A percentile compares a stretch with the other conserved stretches of the same genome.
Conservation (phyloP, 129 eudicot genomes). For the Tanacetum coccineum region DNA sequence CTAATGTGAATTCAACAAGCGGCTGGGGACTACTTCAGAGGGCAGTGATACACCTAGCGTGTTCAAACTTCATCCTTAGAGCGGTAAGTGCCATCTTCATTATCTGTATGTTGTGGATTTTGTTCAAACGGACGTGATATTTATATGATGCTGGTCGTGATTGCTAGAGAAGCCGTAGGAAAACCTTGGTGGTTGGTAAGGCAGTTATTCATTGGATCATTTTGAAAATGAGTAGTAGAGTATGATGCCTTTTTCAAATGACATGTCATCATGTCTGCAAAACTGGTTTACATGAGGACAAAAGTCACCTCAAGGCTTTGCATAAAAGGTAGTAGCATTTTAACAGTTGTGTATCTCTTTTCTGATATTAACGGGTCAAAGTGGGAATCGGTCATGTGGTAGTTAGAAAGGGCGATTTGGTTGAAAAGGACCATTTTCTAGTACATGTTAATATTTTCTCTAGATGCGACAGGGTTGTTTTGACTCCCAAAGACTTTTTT, state of each 20-base stretch:
- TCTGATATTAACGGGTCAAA: background rate
- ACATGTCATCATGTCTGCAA: conserved; percentile 54
- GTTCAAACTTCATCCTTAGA: conserved; percentile 96
- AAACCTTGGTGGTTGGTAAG: conserved; percentile 91
- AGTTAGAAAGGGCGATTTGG: background rate
- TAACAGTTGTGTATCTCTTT: too few relatives aligned
- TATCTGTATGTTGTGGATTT: conserved; percentile 2
- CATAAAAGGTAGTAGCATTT: too few relatives aligned
- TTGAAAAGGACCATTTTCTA: too few relatives aligned
- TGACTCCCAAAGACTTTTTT: too few relatives aligned
- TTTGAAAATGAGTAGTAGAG: conserved; percentile 96
- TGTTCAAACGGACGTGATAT: background rate
- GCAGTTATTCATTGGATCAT: conserved; percentile 88
- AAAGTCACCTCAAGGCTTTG: too few relatives aligned
- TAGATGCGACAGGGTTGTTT: too few relatives aligned
- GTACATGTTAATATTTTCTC: too few relatives aligned
- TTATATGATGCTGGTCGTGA: conserved; percentile 64
- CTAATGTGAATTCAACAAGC: conserved; percentile 50
- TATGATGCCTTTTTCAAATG: conserved; percentile 70
- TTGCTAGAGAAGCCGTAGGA: conserved; percentile 90
- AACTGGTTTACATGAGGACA: conserved; percentile 68
- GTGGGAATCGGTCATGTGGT: background rate
- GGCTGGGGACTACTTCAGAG: conserved; percentile 57
- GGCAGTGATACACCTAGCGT: conserved; percentile 52
- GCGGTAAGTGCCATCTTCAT: conserved; percentile 50